phyloP scores from a whole-genome alignment of 2,329 filamentous ascomycete genomes.

The Ustilaginoidea virens region DNA sequence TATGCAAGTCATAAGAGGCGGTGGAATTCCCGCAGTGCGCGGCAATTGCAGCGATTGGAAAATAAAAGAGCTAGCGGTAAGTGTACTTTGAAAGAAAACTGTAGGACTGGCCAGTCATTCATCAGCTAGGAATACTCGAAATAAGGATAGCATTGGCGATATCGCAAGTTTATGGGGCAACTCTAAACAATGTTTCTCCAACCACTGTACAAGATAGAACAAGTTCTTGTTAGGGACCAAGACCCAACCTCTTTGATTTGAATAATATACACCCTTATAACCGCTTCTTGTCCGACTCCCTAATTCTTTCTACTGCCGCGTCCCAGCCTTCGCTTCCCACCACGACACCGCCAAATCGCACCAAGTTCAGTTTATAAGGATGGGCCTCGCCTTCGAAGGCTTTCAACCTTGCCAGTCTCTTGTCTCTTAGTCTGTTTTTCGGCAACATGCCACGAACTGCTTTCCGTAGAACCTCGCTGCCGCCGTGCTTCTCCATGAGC shows the following conservation, averaged over 20 bases:
- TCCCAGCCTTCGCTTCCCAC: conserved; percentile 40
- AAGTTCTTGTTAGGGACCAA: conserved; percentile 4
- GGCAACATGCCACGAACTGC: conserved; percentile 96
- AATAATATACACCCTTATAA: conserved; percentile 22
- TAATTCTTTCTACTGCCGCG: conserved; percentile 31
- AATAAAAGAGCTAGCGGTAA: no score
- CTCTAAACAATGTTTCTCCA: background rate
- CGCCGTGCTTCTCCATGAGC: conserved; percentile 87
- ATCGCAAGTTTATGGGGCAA: no score
- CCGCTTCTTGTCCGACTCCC: conserved; percentile 32
- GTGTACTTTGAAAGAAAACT: no score
- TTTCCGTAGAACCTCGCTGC: conserved; percentile 76
- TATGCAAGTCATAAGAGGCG: no score
- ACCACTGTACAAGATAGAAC: conserved; percentile 18
- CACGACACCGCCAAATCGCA: conserved; percentile 50
- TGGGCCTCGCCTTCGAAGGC: conserved; percentile 87
- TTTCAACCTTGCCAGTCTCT: conserved; percentile 77
- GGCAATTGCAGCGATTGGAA: no score
- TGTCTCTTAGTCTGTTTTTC: conserved; percentile 85
- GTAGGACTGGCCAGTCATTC: no score
- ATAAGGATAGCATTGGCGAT: no score
- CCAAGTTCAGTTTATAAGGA: conserved; percentile 79
- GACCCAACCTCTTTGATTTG: background rate
- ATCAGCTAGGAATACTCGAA: no score
- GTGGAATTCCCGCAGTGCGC: no score